Percentiles rank a stretch among this genome's conserved stretches.
Conservation (phyloP, 495 filamentous ascomycete genomes). For the Choiromyces venosus region DNA sequence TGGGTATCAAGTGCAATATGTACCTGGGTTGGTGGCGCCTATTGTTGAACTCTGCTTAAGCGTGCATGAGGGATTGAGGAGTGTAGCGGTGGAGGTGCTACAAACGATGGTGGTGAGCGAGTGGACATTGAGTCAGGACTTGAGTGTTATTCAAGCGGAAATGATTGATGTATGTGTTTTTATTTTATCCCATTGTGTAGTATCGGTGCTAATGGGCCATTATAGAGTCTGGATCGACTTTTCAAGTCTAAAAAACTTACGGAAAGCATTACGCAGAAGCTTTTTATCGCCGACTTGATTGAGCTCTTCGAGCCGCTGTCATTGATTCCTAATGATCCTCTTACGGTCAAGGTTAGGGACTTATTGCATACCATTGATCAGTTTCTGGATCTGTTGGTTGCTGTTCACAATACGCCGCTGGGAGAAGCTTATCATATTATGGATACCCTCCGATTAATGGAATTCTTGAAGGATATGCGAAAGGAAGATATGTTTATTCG, state of each 20-base stretch:
- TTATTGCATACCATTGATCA: constrained; percentile 81
- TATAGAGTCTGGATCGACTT: constrained; percentile 68
- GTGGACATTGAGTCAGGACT: constrained; percentile 92
- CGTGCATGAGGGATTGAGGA: constrained; percentile 83
- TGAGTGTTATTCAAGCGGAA: constrained; percentile 88
- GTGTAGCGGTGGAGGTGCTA: constrained; percentile 84
- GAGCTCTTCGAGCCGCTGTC: constrained; percentile 71
- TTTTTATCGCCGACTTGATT: constrained; percentile 81
- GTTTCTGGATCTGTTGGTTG: constrained; percentile 82
- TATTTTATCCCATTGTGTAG: background rate
- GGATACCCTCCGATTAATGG: constrained; percentile 86
- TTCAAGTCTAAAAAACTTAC: constrained; percentile 84
- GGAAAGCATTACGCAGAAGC: constrained; percentile 83
- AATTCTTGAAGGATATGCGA: constrained; percentile 93
- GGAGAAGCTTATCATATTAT: constrained; percentile 73
- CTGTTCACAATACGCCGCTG: constrained; percentile 77
- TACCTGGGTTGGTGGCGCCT: constrained; percentile 80
- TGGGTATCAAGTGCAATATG: constrained; percentile 97
- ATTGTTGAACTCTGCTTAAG: constrained; percentile 93
- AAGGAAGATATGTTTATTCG: constrained; percentile 95
- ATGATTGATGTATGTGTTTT: constrained; percentile 65
- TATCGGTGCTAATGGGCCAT: constrained; percentile 14
- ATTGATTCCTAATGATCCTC: constrained; percentile 59
- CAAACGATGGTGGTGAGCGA: constrained; percentile 98
- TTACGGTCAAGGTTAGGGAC: constrained; percentile 69